phyloP scores from a whole-genome alignment of 108 stramenopile genomes.

The Epithemia pelagica region DNA sequence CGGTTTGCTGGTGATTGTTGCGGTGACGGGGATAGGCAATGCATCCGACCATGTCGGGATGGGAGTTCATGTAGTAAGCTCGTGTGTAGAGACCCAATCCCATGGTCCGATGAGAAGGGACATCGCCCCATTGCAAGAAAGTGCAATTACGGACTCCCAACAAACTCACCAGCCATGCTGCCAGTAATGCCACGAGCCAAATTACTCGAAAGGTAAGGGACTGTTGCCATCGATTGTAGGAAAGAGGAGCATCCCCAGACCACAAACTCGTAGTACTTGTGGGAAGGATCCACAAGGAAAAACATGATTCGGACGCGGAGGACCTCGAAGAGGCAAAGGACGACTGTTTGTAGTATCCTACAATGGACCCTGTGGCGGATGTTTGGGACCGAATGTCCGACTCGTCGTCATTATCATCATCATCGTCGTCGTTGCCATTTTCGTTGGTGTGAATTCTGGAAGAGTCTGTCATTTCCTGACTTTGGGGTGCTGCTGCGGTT shows the following conservation, averaged over 20 bases:
- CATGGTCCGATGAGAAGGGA: neutral
- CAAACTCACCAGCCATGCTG: neutral
- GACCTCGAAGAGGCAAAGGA: neutral
- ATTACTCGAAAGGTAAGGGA: neutral
- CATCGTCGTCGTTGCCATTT: neutral
- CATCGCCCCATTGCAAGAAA: neutral
- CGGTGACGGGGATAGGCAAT: conserved; percentile 12
- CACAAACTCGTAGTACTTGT: no score
- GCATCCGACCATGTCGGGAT: conserved; percentile 4
- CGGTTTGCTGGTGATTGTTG: neutral
- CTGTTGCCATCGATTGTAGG: neutral
- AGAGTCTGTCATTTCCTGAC: neutral
- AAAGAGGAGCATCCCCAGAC: neutral
- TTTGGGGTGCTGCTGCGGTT: no score
- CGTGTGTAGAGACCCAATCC: conserved; percentile 1
- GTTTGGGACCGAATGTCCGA: neutral
- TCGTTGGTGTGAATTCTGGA: neutral
- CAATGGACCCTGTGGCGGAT: neutral
- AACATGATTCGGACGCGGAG: no score
- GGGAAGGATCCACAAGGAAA: no score
- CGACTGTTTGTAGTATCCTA: neutral
- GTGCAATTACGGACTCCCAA: neutral
- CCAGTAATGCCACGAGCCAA: neutral
- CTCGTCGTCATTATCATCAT: neutral
- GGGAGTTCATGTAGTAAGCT: neutral